These are phyloP conservation scores for Elymus sibiricus DNA, from an alignment of 176 grass and related monocot species.

Conservation along the genomic window DNA sequence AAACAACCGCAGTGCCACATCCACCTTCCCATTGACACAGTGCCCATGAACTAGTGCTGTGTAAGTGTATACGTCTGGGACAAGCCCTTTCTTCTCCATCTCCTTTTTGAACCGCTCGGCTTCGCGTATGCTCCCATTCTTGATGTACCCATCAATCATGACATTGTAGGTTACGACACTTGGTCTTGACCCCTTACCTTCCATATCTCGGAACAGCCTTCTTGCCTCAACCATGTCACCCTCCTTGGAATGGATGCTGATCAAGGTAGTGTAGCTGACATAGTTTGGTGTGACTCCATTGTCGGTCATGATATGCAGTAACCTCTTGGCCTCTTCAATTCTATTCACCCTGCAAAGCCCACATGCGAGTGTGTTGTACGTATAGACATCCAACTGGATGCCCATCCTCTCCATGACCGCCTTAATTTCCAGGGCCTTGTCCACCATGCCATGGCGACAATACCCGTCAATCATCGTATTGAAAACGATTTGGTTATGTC, in stretches of 20 bases:
- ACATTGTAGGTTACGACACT: conserved; percentile 72
- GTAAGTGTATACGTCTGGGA: conserved; percentile 74
- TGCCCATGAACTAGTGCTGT: conserved; percentile 71
- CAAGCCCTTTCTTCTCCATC: conserved; percentile 91
- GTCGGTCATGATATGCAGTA: conserved; percentile 73
- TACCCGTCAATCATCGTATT: conserved; percentile 88
- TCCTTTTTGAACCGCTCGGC: conserved; percentile 75
- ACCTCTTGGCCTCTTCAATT: conserved; percentile 58
- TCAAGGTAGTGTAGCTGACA: conserved; percentile 65
- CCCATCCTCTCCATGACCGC: conserved; percentile 67
- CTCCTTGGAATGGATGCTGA: conserved; percentile 75
- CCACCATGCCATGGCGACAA: conserved; percentile 49
- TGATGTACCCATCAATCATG: conserved; percentile 78
- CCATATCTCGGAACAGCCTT: conserved; percentile 75
- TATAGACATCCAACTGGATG: conserved; percentile 64
- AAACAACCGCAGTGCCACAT: conserved; percentile 64
- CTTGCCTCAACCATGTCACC: conserved; percentile 83
- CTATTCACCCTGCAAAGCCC: conserved; percentile 60
- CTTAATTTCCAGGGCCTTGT: conserved; percentile 60
- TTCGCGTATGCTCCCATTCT: conserved; percentile 71
- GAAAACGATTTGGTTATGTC: conserved; percentile 64
- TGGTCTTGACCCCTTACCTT: conserved; percentile 38
- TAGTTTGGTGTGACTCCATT: conserved; percentile 52
- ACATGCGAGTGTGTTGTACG: conserved; percentile 60
- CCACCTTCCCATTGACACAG: conserved; percentile 67